Percentiles rank a stretch among this genome's conserved stretches.
phyloP scores from a whole-genome alignment of 441 rosid species.

The Oxalis stricta region DNA sequence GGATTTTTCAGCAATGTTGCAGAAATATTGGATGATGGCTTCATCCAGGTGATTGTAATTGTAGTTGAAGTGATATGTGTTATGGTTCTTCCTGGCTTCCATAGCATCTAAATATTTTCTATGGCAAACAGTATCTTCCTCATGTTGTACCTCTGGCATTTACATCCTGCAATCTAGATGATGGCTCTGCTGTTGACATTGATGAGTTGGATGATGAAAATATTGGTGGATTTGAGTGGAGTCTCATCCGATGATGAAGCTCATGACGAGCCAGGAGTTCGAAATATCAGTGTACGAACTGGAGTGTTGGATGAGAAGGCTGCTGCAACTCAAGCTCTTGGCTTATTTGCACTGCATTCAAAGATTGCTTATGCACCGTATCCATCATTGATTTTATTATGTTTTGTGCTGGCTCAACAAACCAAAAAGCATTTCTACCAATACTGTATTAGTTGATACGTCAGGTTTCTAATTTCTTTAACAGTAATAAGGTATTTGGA shows the following conservation, averaged over 20 bases:
- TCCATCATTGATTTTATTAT: constrained; percentile 28
- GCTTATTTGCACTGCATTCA: constrained; percentile 88
- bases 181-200: constrained; percentile 91
- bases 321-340: constrained; percentile 99
- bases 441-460: no score
- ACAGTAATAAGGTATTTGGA: constrained; percentile 67
- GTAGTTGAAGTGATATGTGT: constrained; percentile 9
- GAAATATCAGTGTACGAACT: constrained; percentile 91
- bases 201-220: constrained; percentile 91
- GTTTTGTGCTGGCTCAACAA: not conserved
- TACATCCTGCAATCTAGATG: constrained; percentile 96
- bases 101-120: no score
- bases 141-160: constrained; percentile 81
- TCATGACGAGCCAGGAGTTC: constrained; percentile 86
- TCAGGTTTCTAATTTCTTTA: constrained; percentile 29
- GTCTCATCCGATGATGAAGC: constrained; percentile 99
- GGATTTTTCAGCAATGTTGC: constrained; percentile 97
- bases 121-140: constrained; percentile 70
- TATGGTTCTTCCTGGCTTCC: not conserved
- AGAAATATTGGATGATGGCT: constrained; percentile 83
- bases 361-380: constrained; percentile 75
- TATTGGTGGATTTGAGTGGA: constrained; percentile 71
- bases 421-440: not conserved
- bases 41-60: constrained; percentile 48
- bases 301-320: constrained; percentile 99